Conservation (phyloP, 805 yeast species). For the Kuraishia ogatae region DNA sequence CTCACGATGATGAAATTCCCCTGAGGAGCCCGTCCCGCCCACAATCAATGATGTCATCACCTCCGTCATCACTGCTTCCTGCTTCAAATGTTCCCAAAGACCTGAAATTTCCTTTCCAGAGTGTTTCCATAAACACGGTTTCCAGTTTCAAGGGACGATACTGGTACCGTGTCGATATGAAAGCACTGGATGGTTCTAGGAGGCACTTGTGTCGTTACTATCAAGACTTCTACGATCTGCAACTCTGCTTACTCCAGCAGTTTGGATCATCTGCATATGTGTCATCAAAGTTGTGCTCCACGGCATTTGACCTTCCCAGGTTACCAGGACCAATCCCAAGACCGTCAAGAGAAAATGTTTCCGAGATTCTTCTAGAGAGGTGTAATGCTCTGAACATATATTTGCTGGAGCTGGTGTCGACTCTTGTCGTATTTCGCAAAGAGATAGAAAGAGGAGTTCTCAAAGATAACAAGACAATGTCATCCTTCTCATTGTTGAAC, state of each 20-base stretch:
- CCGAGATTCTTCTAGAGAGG: conserved; percentile 23
- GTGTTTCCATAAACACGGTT: conserved; percentile 30
- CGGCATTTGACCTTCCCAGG: conserved; percentile 22
- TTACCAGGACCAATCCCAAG: conserved; percentile 41
- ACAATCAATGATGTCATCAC: conserved; percentile 1
- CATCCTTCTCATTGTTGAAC: conserved; percentile 4
- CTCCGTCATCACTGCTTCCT: conserved; percentile 8
- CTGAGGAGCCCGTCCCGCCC: neutral
- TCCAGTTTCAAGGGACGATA: conserved; percentile 32
- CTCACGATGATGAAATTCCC: neutral
- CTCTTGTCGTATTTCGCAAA: neutral
- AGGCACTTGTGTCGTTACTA: conserved; percentile 35
- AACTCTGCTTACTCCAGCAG: conserved; percentile 21
- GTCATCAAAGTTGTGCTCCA: conserved; percentile 1
- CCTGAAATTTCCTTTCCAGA: conserved; percentile 3
- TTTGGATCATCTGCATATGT: neutral
- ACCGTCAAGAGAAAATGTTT: conserved; percentile 21
- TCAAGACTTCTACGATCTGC: conserved; percentile 42
- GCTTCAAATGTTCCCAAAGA: neutral
- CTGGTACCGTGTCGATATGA: conserved; percentile 42
- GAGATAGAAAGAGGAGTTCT: conserved; percentile 13
- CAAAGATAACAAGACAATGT: conserved; percentile 1
- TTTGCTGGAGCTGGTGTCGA: conserved; percentile 19
- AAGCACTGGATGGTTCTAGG: neutral
- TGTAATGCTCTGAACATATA: conserved; percentile 32